Evolutionary conservation across 352 stramenopile species (phyloP), one percentile per base, ranked within the genome.

Genomic region (Pythium periplocum): DNA sequence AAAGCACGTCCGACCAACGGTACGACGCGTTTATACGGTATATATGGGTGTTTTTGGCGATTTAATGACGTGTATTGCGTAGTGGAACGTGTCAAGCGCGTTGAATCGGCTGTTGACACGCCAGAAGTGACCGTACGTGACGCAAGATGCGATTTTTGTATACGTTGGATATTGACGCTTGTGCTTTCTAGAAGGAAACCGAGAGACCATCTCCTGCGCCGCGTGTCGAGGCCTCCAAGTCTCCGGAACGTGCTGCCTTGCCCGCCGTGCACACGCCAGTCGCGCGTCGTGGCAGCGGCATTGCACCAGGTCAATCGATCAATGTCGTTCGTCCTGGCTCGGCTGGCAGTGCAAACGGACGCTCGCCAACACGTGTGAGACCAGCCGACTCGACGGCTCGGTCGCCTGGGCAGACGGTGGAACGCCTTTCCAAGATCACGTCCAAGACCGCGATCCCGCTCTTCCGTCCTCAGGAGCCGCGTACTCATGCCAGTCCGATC

Each of bases 391-490:
- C 17, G 17, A 26, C 17, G 17, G 17, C 17, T 26, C 17, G 17
- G 17, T 26, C 17, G 17, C 17, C 17, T 26, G 17, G 17, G 17
- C 17, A 26, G 17, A 55, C 59, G 44, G 64, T 80, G 1, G 78
- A 89, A 55, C 72, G 79, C 26, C 67, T 90, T 12, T 64, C 71
- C 0, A 87, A 87, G 66, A 90, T 87, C 37, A 75, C 75, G 36
- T 82, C 73, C 7, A 67, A 63, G 61, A 44, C 54, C 31, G 26
- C 36, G 12, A 59, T 68, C 35, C 61, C 61, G 35, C 36, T 68
- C 1, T 67, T 62, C 32, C 59, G 59, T 12, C 53, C 59, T n/a
- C 55, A 47, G 39, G 35, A 61, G 54, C 39, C 57, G 26, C 56
- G 48, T 30, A 62, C 59, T 12, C 63, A 71, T 8, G 64, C 64